Evolutionary conservation across 306 rosid species (phyloP).

Genomic region (Cotoneaster glaucophyllus): DNA sequence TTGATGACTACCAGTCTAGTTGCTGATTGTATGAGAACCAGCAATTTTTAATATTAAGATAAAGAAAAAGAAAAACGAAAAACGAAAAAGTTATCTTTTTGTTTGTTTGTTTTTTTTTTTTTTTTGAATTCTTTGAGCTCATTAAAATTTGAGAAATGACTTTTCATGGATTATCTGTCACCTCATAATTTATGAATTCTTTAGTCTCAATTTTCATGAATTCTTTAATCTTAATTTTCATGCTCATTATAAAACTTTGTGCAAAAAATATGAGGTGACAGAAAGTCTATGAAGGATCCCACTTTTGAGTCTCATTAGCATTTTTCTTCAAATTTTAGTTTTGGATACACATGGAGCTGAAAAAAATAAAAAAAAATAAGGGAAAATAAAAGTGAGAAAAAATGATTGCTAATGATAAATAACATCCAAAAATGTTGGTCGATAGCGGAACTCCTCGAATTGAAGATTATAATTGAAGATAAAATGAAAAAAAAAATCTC

Average conservation of each 20-base stretch:
- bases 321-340: too few species aligned
- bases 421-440: not conserved
- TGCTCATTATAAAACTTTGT: too few species aligned
- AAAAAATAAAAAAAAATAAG: too few species aligned
- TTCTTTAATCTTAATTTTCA: too few species aligned
- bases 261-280: too few species aligned
- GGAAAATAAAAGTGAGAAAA: not conserved
- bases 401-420: not conserved
- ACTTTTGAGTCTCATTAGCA: too few species aligned
- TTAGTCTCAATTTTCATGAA: too few species aligned
- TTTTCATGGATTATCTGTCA: too few species aligned
- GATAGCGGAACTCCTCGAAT: not conserved
- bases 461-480: too few species aligned
- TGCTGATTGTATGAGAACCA: constrained; percentile 41
- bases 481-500: too few species aligned
- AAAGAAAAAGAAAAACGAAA: constrained; percentile 7
- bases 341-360: too few species aligned
- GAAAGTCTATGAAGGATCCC: too few species aligned
- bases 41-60: constrained; percentile 27
- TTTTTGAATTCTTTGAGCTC: not conserved
- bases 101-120: not conserved
- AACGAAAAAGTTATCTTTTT: not conserved
- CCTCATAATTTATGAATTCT: accelerated
- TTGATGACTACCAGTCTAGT: constrained; percentile 25
- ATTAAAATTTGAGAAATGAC: not conserved